A percentile compares a stretch with the other conserved stretches of the same genome.
These are phyloP conservation scores for Sherardia arvensis DNA, from an alignment of 257 asterid genomes.

Conservation along the genomic window DNA sequence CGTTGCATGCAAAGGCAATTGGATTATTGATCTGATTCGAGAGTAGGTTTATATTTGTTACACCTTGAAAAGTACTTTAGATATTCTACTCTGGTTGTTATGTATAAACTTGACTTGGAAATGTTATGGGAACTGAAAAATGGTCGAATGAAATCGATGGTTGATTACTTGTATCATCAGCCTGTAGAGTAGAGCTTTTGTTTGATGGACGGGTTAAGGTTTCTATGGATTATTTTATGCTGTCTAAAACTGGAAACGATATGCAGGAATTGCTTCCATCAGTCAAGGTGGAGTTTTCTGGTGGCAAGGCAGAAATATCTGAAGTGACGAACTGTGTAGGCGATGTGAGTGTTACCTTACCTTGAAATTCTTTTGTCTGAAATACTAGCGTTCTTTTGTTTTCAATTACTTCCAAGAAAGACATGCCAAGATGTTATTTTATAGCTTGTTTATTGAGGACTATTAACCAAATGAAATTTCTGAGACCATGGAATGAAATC, in stretches of 20 bases:
- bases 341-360: constrained; percentile 69
- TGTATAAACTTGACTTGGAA: not conserved
- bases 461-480: not conserved
- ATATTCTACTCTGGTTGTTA: not conserved
- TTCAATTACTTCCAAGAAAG: not conserved
- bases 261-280: constrained; percentile 73
- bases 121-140: not conserved
- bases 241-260: constrained; percentile 8
- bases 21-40: not conserved
- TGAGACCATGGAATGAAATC: too few species aligned
- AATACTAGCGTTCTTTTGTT: not conserved
- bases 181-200: not conserved
- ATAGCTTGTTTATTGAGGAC: not conserved
- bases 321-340: constrained; percentile 86
- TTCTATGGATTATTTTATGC: not conserved
- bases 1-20: not conserved
- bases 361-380: not conserved
- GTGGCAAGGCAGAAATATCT: constrained; percentile 69
- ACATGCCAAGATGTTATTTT: too few species aligned
- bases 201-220: not conserved
- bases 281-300: constrained; percentile 50
- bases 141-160: not conserved
- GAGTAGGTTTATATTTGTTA: not conserved
- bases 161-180: not conserved
- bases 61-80: too few species aligned